A percentile compares a stretch with the other conserved stretches of the same genome.
These are phyloP conservation scores for Porpolomopsis calyptriformis DNA, from an alignment of 768 basidiomycete species.

Conservation along the genomic window DNA sequence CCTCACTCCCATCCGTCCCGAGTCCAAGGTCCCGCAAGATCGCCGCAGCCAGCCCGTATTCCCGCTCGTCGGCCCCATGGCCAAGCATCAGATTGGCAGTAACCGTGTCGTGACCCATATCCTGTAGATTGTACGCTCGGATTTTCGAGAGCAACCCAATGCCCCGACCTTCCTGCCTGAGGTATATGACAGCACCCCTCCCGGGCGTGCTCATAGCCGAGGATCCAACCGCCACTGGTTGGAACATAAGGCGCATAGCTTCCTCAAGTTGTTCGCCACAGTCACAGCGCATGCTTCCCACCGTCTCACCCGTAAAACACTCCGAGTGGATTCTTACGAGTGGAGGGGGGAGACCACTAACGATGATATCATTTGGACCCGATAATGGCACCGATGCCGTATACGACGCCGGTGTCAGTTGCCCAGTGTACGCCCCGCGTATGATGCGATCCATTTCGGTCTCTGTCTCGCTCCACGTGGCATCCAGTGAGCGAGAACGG, in stretches of 20 bases:
- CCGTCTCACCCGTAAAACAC: conserved; percentile 96
- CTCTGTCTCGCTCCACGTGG: conserved; percentile 74
- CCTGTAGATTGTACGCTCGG: conserved; percentile 94
- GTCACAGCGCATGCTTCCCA: conserved; percentile 97
- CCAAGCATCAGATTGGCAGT: conserved; percentile 94
- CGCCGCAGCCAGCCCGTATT: conserved; percentile 84
- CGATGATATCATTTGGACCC: conserved; percentile 9
- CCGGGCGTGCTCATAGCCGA: conserved; percentile 49
- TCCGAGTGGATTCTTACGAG: conserved; percentile 95
- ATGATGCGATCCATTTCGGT: conserved; percentile 90
- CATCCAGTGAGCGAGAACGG: conserved; percentile 72
- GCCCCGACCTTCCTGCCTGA: conserved; percentile 95
- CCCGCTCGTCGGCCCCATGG: conserved; percentile 86
- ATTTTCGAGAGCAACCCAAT: conserved; percentile 95
- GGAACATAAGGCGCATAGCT: conserved; percentile 82
- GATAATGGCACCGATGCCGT: conserved; percentile 31
- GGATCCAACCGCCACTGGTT: conserved; percentile 44
- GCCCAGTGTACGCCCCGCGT: conserved; percentile 87
- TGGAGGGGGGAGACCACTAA: conserved; percentile 48
- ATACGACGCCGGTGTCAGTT: conserved; percentile 49
- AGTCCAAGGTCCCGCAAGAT: conserved; percentile 84
- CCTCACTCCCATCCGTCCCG: conserved; percentile 33
- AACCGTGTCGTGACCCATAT: conserved; percentile 98
- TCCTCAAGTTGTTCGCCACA: conserved; percentile 98
- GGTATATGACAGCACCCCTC: conserved; percentile 86